A percentile compares a stretch with the other conserved stretches of the same genome.
Evolutionary conservation across 1,284 basidiomycete genomes (phyloP).

Genomic region (Anthracocystis panici-leucophaei): DNA sequence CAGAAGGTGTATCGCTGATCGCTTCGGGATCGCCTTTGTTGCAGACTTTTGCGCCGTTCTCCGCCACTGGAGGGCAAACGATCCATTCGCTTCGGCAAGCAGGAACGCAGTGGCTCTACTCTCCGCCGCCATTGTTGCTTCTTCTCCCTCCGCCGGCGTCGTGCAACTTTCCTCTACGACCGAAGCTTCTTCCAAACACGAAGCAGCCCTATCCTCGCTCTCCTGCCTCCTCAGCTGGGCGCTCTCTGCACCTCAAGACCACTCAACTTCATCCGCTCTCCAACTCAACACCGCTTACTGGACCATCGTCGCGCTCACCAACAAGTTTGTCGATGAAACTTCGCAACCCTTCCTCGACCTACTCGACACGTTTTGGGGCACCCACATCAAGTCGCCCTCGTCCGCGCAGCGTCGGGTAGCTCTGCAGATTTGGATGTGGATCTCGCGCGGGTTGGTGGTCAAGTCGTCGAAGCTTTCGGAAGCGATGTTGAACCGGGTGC

Average conservation of each 20-base stretch:
- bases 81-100: conserved; percentile 7
- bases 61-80: not conserved
- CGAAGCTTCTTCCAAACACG: conserved; percentile 10
- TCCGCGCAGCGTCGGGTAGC: conserved; percentile 19
- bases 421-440: conserved; percentile 59
- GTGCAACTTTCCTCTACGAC: conserved; percentile 2
- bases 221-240: conserved; percentile 36
- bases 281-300: conserved; percentile 37
- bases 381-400: conserved; percentile 15
- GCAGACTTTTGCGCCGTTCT: conserved; percentile 4
- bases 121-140: conserved; percentile 39
- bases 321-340: conserved; percentile 58
- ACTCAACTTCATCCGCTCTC: conserved; percentile 18
- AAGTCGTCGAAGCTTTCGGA: conserved; percentile 44
- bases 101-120: conserved; percentile 32
- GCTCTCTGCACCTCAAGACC: conserved; percentile 2
- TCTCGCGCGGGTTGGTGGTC: conserved; percentile 55
- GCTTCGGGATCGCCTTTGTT: conserved; percentile 4
- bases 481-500: conserved; percentile 55
- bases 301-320: conserved; percentile 33
- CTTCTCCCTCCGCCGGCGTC: conserved; percentile 20
- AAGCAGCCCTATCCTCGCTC: conserved; percentile 24
- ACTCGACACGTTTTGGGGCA: conserved; percentile 52
- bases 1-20: conserved; percentile 13
- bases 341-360: conserved; percentile 25